Conservation (phyloP, 2,329 filamentous ascomycete genomes). For the Mariannaea sp. region DNA sequence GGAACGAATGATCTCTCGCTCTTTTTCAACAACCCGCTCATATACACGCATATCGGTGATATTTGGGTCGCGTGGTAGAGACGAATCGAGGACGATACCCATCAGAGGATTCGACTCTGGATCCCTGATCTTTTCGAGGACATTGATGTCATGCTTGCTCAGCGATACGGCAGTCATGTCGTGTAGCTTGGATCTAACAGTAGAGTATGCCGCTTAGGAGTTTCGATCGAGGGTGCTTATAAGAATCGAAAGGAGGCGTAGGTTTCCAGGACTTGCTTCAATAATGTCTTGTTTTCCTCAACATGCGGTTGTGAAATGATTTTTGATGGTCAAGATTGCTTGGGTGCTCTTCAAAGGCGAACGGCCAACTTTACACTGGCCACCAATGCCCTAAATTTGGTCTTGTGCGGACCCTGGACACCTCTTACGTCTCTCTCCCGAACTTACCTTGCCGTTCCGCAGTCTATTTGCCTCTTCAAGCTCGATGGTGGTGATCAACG, state of each 20-base stretch:
- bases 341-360: slow-evolving; percentile 1
- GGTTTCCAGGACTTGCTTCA: not conserved
- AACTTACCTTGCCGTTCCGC: slow-evolving; percentile 17
- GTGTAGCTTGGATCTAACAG: not conserved
- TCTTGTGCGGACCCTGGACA: slow-evolving; percentile 1
- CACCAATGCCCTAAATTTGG: slow-evolving; percentile 3
- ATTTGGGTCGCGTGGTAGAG: slow-evolving; percentile 62
- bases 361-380: slow-evolving; percentile 1
- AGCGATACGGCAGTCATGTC: slow-evolving; percentile 56
- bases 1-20: slow-evolving; percentile 57
- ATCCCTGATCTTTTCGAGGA: slow-evolving; percentile 70
- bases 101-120: slow-evolving; percentile 64
- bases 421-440: slow-evolving; percentile 1
- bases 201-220: not conserved
- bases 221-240: not conserved
- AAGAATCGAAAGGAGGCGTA: slow-evolving; percentile 1
- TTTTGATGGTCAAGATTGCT: not conserved
- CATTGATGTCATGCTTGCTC: slow-evolving; percentile 62
- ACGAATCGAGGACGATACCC: slow-evolving; percentile 58
- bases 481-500: slow-evolving; percentile 13
- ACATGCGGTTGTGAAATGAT: slow-evolving; percentile 13
- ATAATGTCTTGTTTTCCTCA: slow-evolving; percentile 5
- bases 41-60: slow-evolving; percentile 58
- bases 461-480: slow-evolving; percentile 16
- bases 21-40: slow-evolving; percentile 53